Evolutionary conservation across 306 rosid species (phyloP), one percentile per base, ranked within the genome.

Genomic region (Styphnolobium japonicum): DNA sequence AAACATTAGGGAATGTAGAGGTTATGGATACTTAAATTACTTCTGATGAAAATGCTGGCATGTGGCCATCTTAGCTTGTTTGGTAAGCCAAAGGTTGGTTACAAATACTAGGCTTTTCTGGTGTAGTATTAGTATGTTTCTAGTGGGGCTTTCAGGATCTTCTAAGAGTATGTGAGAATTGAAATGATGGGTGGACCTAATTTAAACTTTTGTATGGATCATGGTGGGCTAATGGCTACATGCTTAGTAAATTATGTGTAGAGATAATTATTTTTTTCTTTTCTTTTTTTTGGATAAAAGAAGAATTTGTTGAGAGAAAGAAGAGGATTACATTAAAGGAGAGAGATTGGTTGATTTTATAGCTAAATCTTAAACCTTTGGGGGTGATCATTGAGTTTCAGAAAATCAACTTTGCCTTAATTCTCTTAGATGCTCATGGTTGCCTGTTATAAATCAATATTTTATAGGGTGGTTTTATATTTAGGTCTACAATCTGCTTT

Each of bases 401-500:
- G 56, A 64, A 76, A 36, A 49, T 40, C 69, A 40, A 16, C 53
- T 29, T 27, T 34, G 46, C 43, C 57, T 22, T 36, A n/a, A 16
- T 37, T 27, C 75, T 77, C 25, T 39, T 21, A 8, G 18, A 18
- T 53, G 48, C 23, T 27, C 48, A 10, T 25, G 46, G 18, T 58
- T 67, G 8, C 62, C 22, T 39, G 56, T 5, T 40, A 1, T 55
- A 16, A 29, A 11, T 7, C 15, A 52, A 19, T 21, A 66, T 21
- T 48, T 48, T 73, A n/a, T 14, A 7, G 37, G 46, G 33, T 7
- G 39, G 14, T 10, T 52, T 49, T 62, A 29, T 14, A 34, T 33
- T 48, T 66, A 31, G 64, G 85, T 55, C 79, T 63, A 55, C 67
- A 15, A 45, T 31, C 2, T 64, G 48, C 25, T 49, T 65, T 53